phyloP scores from a whole-genome alignment of 768 basidiomycete species.

The Phylloporus sp. region DNA sequence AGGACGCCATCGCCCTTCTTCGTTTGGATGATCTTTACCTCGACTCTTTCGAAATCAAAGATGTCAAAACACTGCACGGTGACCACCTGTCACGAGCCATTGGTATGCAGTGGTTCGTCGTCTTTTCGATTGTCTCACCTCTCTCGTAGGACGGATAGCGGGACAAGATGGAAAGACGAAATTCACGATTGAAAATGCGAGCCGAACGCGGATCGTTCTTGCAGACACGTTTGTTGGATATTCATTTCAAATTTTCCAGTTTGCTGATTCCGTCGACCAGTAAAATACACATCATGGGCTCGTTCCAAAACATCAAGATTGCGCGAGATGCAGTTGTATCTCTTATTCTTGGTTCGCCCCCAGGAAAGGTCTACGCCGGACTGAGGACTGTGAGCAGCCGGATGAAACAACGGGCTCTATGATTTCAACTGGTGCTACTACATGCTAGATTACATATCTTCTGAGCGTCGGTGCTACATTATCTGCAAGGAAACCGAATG shows the following conservation, averaged over 20 bases:
- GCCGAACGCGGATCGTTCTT: conserved; percentile 94
- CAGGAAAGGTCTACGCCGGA: conserved; percentile 90
- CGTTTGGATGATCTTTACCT: conserved; percentile 96
- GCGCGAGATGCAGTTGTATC: conserved; percentile 95
- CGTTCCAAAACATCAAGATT: conserved; percentile 97
- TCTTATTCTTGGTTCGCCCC: conserved; percentile 90
- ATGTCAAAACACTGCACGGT: conserved; percentile 96
- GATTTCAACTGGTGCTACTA: conserved; percentile 26
- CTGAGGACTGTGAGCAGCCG: conserved; percentile 86
- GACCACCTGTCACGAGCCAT: conserved; percentile 99
- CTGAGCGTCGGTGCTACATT: conserved; percentile 3
- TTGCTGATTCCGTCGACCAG: conserved; percentile 37
- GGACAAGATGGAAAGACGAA: conserved; percentile 99
- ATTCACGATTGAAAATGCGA: conserved; percentile 97
- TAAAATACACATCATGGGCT: conserved; percentile 97
- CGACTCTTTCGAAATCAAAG: conserved; percentile 98
- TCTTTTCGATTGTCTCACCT: conserved; percentile 4
- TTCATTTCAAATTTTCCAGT: background rate
- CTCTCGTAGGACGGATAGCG: conserved; percentile 78
- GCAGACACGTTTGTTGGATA: conserved; percentile 80
- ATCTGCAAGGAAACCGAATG: conserved; percentile 2
- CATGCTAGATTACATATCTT: conserved; percentile 8
- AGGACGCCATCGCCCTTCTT: conserved; percentile 95
- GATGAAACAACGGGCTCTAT: conserved; percentile 89
- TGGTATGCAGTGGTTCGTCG: conserved; percentile 42